A percentile compares a stretch with the other conserved stretches of the same genome.
Conservation (phyloP, 345 rosid species). For the Nephelium lappaceum region DNA sequence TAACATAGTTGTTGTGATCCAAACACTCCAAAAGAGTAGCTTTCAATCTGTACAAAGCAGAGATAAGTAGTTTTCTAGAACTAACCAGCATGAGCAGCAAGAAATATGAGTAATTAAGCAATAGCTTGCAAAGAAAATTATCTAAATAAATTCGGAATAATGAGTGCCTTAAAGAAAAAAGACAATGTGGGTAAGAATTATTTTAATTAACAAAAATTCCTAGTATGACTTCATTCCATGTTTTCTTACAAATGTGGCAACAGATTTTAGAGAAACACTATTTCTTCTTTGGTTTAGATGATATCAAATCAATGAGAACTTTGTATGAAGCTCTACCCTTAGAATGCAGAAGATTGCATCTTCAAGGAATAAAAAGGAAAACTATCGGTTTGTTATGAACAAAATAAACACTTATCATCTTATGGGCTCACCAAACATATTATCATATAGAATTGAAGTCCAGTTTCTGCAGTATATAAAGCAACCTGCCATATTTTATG, state of each 20-base stretch:
- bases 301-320: background rate
- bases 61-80: background rate
- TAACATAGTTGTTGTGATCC: slow-evolving; percentile 35
- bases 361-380: background rate
- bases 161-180: background rate
- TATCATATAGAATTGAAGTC: too few species aligned
- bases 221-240: background rate
- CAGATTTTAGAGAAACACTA: background rate
- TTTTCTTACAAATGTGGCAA: background rate
- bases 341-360: background rate
- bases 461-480: too few species aligned
- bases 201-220: background rate
- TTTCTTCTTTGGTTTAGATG: too few species aligned
- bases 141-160: background rate
- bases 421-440: background rate
- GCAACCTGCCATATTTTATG: too few species aligned
- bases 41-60: slow-evolving; percentile 48
- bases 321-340: background rate
- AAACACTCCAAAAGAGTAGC: slow-evolving; percentile 59
- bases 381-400: background rate
- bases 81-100: slow-evolving; percentile 6
- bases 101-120: background rate
- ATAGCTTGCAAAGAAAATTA: background rate
- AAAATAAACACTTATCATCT: background rate
- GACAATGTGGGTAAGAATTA: background rate